Base-by-base conservation (phyloP, 129 eudicot genomes). In the Arctium lappa region DNA sequence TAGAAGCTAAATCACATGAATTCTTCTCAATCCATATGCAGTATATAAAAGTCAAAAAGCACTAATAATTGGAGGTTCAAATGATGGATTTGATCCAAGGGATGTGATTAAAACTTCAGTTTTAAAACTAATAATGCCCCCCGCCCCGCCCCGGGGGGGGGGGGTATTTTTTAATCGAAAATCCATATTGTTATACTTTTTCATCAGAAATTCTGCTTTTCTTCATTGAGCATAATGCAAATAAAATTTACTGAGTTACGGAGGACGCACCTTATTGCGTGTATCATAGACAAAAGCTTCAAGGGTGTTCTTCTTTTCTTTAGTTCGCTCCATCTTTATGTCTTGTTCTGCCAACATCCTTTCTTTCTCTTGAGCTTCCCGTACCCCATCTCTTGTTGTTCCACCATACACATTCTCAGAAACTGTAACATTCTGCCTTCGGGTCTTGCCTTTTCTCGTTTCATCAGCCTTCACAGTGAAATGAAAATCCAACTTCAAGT, bases 241-340 rank as follows among this genome's bases (percentile, higher is more conserved):
- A 48, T 22, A 53, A 37, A 74, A 15, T 11, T 27, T 8, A 74
- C 31, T 5, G 6, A 38, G 5, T 3, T 38, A 8, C 6, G 42
- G 3, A 36, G 5, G 38, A 63, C 50, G 2, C 78, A 93, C 99
- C 98, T 93, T 96, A 42, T 88, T 94, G 53, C 99, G 98, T 27
- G 94, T 91, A 77, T 96, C 99, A 73, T 96, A 96, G 46, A 96
- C 99, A 81, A 86, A 96, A 72, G 99, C 85, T 86, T 96, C 99
- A 6, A 96, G 90, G 12, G 90, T 79, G 81, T 96, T 96, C 79
- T 96, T 96, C 89, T 89, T 92, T 75, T 96, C 99, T 88, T 93
- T 92, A 84, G 99, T 92, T 84, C 85, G 94, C 74, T 96, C 99
- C 85, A 96, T 88, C 76, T 86, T 73, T 78, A 83, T 78, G 86